A percentile compares a stretch with the other conserved stretches of the same genome.
These are phyloP conservation scores for Zygosaccharomyces pseudorouxii DNA, from an alignment of 805 yeast species.

Conservation along the genomic window DNA sequence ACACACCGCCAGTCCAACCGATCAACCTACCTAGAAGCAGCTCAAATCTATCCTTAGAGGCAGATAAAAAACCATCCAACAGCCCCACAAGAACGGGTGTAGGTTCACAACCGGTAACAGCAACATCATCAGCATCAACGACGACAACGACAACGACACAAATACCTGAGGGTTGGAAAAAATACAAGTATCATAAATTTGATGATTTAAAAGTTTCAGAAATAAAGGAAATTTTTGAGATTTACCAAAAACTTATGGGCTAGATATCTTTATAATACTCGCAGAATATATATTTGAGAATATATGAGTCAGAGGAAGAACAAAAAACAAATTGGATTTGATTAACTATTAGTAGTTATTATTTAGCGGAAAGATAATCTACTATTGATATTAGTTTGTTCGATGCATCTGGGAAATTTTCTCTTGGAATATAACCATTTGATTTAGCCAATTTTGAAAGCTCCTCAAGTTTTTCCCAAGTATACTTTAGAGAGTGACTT, in stretches of 20 bases:
- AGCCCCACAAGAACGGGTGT: background rate
- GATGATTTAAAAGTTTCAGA: slow-evolving; percentile 32
- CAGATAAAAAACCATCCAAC: slow-evolving; percentile 7
- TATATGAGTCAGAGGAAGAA: background rate
- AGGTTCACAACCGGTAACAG: background rate
- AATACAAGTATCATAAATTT: slow-evolving; percentile 23
- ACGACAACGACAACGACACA: background rate
- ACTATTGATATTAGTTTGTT: slow-evolving; percentile 13
- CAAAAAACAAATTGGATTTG: too few relatives aligned
- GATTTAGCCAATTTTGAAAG: slow-evolving; percentile 20
- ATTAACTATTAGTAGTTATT: background rate
- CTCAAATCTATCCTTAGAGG: slow-evolving; percentile 18
- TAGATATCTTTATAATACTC: slow-evolving; percentile 5
- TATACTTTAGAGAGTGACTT: slow-evolving; percentile 29
- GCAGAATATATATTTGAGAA: background rate
- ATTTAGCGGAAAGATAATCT: slow-evolving; percentile 15
- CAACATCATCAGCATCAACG: background rate
- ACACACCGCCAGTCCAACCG: slow-evolving; percentile 28
- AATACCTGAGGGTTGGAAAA: slow-evolving; percentile 21
- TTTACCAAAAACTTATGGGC: slow-evolving; percentile 23
- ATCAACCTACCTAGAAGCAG: slow-evolving; percentile 17
- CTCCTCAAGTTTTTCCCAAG: slow-evolving; percentile 19
- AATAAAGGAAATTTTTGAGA: slow-evolving; percentile 29
- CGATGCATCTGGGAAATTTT: slow-evolving; percentile 11
- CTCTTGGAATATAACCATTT: slow-evolving; percentile 22